Evolutionary conservation across 73 alveolate genomes (phyloP), one percentile per base, ranked within the genome.

Genomic region (Symbiodinium pilosum): DNA sequence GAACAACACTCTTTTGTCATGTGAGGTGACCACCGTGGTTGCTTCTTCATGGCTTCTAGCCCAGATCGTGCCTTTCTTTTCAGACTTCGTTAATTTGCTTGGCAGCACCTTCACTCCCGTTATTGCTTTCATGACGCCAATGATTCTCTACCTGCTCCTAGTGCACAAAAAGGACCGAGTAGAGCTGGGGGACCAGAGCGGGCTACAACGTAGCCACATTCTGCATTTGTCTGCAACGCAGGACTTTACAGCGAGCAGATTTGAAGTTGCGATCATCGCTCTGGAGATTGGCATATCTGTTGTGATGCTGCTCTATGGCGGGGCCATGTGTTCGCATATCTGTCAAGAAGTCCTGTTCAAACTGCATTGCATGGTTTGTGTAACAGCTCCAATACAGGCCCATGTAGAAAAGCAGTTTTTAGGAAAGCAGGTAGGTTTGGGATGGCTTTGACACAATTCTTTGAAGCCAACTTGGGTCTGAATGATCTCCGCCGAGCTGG

Each of bases 21-120:
- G n/a, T n/a, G n/a, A 91, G 97, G 64, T 91, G 32, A 24, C 52
- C 26, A 54, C 81, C 77, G 39, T 91, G 12, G 89, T 91, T 41
- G 47, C 81, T 28, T 7, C 88, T 20, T 69, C 97, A 41, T 91
- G 97, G 97, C 51, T 91, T 41, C 32, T 91, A 30, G 97, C 97
- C n/a, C 97, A 91, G 81, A 91, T 91, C 77, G 97, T 91, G 81
- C 97, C 97, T 43, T 91, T 91, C 64, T 91, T 91, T n/a, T 16
- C 88, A 1, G 97, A 91, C 88, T 43, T 91, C n/a, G 97, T 91
- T 40, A 91, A 59, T 83, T 14, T 91, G 40, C 88, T 91, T 16
- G 97, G 97, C 18, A 86, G 89, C 32, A 91, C 97, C 42, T 43
- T 91, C 89, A 91, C 97, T 26, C 97, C 97, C 12, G 21, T 71